Conservation (phyloP, 1,284 basidiomycete species). For the Cutaneotrichosporon sp. region DNA sequence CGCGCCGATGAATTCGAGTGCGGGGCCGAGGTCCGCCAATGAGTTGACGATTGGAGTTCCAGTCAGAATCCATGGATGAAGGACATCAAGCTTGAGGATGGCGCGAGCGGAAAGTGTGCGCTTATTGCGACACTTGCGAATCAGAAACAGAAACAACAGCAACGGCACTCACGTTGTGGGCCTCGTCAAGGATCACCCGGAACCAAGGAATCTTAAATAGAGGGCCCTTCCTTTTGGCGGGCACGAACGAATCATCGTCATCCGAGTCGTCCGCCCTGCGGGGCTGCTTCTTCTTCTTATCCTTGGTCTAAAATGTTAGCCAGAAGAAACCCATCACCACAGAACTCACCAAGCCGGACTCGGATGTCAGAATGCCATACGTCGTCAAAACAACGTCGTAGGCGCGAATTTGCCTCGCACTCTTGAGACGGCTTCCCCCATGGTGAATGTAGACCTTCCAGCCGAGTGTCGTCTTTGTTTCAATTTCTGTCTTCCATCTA, state of each 20-base stretch:
- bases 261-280: neutral
- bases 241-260: conserved; percentile 16
- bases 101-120: conserved; percentile 35
- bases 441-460: conserved; percentile 45
- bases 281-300: conserved; percentile 19
- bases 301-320: conserved; percentile 14
- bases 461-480: conserved; percentile 37
- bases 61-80: conserved; percentile 40
- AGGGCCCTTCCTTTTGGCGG: conserved; percentile 26
- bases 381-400: conserved; percentile 48
- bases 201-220: conserved; percentile 43
- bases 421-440: conserved; percentile 32
- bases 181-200: conserved; percentile 50
- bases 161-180: conserved; percentile 35
- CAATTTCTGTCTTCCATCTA: conserved; percentile 49
- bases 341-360: conserved; percentile 19
- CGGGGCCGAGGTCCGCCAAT: conserved; percentile 18
- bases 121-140: conserved; percentile 32
- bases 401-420: conserved; percentile 30
- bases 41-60: conserved; percentile 42
- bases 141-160: no score
- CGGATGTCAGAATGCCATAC: conserved; percentile 34
- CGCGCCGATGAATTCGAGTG: conserved; percentile 34
- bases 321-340: neutral
- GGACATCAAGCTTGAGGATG: conserved; percentile 29